Evolutionary conservation across 2,329 filamentous ascomycete species (phyloP), one percentile per base, ranked within the genome.

Genomic region (Aspergillus quadricinctus): DNA sequence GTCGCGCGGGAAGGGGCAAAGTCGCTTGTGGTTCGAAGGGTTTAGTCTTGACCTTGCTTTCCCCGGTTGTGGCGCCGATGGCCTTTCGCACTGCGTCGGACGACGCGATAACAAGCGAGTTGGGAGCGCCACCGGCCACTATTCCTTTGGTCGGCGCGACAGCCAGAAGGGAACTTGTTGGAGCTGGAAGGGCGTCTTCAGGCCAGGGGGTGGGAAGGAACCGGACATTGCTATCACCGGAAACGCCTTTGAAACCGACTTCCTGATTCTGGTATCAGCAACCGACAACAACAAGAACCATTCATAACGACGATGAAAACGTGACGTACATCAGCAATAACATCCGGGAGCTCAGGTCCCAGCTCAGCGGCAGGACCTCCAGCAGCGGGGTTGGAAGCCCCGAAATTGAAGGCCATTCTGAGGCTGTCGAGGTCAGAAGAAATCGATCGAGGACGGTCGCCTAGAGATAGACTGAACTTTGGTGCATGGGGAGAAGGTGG

Each of bases 41-140:
- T 60, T 88, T 85, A 54, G 88, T 77, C 60, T 92, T 85, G 58
- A 81, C 81, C 54, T 69, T 69, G 59, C 87, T 86, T 54, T 71
- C 67, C 63, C 78, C 81, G 56, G 81, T 75, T 61, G 84, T 82
- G 37, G 80, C 77, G 11, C 80, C 80, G 68, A 96, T 93, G 2
- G 88, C 86, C 61, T 89, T 87, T 64, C 92, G 85, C 48, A 96
- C 83, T 3, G 86, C 82, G 54, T 92, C 86, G 14, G 93, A 95
- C 2, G 83, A 86, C 35, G 90, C 85, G 57, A 99, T 75, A 57
- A 90, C 80, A 48, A 99, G 81, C 50, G 82, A 82, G 66, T 95
- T 87, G 40, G 93, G 93, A 17, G 90, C 89, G 51, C 90, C 94
- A 50, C 92, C 94, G 29, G 93, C 93, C 54, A 97, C 80, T 23